phyloP scores from a whole-genome alignment of 306 rosid species.

The Trifolium subterraneum region DNA sequence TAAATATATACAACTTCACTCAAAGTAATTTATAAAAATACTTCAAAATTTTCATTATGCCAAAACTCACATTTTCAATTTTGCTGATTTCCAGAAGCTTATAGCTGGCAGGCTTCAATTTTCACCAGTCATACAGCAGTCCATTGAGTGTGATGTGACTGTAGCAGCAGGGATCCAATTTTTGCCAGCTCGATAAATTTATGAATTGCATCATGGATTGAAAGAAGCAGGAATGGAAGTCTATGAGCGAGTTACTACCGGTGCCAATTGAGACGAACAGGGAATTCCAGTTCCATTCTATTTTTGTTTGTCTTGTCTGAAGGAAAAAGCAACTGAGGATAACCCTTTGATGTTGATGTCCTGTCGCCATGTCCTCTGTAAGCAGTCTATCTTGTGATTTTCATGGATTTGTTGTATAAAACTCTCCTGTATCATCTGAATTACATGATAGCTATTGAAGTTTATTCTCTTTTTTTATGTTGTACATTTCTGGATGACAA shows the following conservation, averaged over 20 bases:
- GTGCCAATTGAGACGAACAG: conserved; percentile 77
- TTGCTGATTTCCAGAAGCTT: too few species aligned
- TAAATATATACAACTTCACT: too few species aligned
- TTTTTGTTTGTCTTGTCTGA: conserved; percentile 92
- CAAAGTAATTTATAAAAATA: too few species aligned
- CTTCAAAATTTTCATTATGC: too few species aligned
- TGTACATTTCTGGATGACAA: too few species aligned
- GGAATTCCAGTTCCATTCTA: conserved; percentile 88
- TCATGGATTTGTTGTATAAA: conserved; percentile 41
- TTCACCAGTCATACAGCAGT: too few species aligned
- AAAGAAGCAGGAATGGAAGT: conserved; percentile 88
- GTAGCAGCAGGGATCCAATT: too few species aligned
- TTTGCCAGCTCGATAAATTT: too few species aligned
- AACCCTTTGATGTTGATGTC: conserved; percentile 91
- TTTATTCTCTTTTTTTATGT: too few species aligned
- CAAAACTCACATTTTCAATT: too few species aligned
- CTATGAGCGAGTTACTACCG: conserved; percentile 72
- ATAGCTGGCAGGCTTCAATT: too few species aligned
- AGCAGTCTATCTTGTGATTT: conserved; percentile 33
- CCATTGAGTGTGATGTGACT: too few species aligned
- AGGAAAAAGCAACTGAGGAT: conserved; percentile 83
- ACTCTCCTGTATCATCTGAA: conserved; percentile 43
- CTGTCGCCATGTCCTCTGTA: conserved; percentile 87
- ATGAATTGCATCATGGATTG: conserved; percentile 77
- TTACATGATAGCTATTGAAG: conserved; percentile 2